Evolutionary conservation across 2,329 filamentous ascomycete species (phyloP), one percentile per base, ranked within the genome.

Genomic region (Microcera coccophila): DNA sequence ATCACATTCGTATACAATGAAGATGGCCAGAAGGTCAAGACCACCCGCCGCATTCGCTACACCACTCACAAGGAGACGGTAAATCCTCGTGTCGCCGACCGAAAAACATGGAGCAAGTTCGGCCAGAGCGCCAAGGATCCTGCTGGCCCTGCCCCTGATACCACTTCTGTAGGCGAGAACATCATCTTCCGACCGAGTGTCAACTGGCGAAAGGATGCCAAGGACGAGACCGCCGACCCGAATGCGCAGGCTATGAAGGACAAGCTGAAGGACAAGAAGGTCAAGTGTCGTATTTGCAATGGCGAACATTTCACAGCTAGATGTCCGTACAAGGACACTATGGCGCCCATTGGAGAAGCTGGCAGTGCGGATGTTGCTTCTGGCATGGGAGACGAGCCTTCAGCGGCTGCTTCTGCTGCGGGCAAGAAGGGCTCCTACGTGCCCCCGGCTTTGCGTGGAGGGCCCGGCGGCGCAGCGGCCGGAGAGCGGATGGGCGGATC

Each of bases 281-380:
- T 98, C 78, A 97, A 97, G 81, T 98, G 93, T 73, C 87, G 93
- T 79, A 97, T 98, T 67, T 98, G 93, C 75, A 87, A 84, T 66
- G 93, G 91, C 65, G 93, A 98, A 77, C 93, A 98, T 82, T 98
- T 97, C 78, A 98, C 93, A 32, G 91, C 91, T 57, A 85, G 93
- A 68, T 98, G 93, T 82, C 93, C 93, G 26, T 98, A 95, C 84
- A 98, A 97, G 78, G 93, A 97, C 68, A 98, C 91, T 60, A 96
- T 98, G 90, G 90, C 91, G 26, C 93, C 87, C 28, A 81, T 90
- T 48, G 82, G 83, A 54, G 81, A 82, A 66, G 73, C 70, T 42
- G 66, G 64, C 36, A 63, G 64, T 22, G 76, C 69, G 49, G 81
- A 84, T 50, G 70, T 72, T 20, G 78, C 74, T 24, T 76, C 75